Conservation (phyloP, 2,329 filamentous ascomycete species). For the Daldinia eschscholtzii region DNA sequence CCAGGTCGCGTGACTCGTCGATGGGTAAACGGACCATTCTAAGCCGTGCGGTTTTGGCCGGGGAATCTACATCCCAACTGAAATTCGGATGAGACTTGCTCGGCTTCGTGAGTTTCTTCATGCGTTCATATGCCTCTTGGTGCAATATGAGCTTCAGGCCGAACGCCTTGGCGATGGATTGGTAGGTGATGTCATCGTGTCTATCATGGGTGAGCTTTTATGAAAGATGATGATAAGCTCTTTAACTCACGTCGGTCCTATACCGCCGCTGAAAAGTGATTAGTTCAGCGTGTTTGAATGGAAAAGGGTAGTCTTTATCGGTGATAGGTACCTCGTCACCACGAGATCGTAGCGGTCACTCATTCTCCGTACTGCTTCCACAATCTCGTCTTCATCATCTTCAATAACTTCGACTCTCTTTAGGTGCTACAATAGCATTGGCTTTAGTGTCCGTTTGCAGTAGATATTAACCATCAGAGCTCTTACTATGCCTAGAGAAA, state of each 20-base stretch:
- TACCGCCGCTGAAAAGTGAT: constrained; percentile 75
- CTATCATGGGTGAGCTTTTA: constrained; percentile 59
- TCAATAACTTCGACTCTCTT: constrained; percentile 93
- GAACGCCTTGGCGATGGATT: constrained; percentile 93
- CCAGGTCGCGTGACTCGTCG: constrained; percentile 73
- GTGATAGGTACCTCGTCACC: constrained; percentile 75
- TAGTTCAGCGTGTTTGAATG: constrained; percentile 25
- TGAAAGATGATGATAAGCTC: neutral
- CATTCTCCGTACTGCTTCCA: constrained; percentile 89
- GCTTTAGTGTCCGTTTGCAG: neutral
- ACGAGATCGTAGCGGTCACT: constrained; percentile 92
- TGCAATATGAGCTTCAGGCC: constrained; percentile 81
- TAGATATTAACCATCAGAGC: neutral
- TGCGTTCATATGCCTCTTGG: constrained; percentile 79
- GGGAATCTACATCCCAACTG: constrained; percentile 85
- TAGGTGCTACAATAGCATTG: constrained; percentile 65
- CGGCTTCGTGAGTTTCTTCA: constrained; percentile 84
- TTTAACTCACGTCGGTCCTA: constrained; percentile 85
- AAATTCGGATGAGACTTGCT: constrained; percentile 80
- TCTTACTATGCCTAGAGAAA: constrained; percentile 69
- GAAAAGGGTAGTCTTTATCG: neutral
- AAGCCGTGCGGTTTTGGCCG: constrained; percentile 82
- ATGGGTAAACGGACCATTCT: constrained; percentile 91
- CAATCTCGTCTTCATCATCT: constrained; percentile 90
- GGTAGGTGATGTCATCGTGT: constrained; percentile 98